These are phyloP conservation scores for Laguncularia racemosa DNA, from an alignment of 345 rosid genomes.

Conservation along the genomic window DNA sequence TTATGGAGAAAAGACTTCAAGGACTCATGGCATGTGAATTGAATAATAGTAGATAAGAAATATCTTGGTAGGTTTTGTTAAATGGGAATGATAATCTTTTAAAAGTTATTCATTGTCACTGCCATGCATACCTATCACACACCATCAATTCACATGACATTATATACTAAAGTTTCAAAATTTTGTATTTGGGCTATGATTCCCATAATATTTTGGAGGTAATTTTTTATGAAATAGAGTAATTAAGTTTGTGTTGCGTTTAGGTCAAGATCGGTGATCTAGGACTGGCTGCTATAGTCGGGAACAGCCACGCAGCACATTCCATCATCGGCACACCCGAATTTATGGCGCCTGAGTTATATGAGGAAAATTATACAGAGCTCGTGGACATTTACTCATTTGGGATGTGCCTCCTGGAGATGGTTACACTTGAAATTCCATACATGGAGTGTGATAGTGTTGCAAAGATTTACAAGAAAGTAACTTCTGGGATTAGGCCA, in stretches of 20 bases:
- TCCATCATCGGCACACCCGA: slow-evolving; percentile 87
- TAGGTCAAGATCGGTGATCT: slow-evolving; percentile 91
- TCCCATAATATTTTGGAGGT: background rate
- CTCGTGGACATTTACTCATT: slow-evolving; percentile 74
- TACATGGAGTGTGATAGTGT: slow-evolving; percentile 73
- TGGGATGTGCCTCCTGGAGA: slow-evolving; percentile 84
- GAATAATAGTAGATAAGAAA: too few relatives aligned
- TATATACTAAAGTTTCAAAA: too few relatives aligned
- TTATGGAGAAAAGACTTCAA: too few relatives aligned
- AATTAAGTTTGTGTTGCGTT: background rate
- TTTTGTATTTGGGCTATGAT: too few relatives aligned
- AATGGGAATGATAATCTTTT: too few relatives aligned
- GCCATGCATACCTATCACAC: too few relatives aligned
- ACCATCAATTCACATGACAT: too few relatives aligned
- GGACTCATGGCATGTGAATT: too few relatives aligned
- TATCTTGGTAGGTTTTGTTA: too few relatives aligned
- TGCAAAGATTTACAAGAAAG: slow-evolving; percentile 74
- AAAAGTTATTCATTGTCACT: too few relatives aligned
- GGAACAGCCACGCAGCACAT: slow-evolving; percentile 66
- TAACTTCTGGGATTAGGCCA: slow-evolving; percentile 61
- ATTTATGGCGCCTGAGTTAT: slow-evolving; percentile 92
- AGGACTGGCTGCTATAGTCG: slow-evolving; percentile 73
- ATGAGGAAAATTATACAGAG: slow-evolving; percentile 79
- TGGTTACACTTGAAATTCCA: slow-evolving; percentile 70
- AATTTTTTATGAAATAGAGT: background rate